phyloP scores from a whole-genome alignment of 148 eudicot genomes.

The Drosera capensis region DNA sequence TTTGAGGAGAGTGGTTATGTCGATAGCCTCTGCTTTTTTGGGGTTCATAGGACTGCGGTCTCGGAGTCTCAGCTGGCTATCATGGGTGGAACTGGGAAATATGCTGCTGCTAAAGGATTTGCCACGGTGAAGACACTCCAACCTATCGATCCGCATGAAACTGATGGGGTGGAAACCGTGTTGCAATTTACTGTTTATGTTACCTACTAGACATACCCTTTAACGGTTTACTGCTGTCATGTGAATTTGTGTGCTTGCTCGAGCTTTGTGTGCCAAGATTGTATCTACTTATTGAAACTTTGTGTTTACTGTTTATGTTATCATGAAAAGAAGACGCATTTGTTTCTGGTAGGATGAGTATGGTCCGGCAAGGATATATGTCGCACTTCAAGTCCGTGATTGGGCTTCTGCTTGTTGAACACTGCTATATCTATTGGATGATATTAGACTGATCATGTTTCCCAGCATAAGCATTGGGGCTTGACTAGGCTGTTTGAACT shows the following conservation, averaged over 20 bases:
- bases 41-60: conserved; percentile 40
- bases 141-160: conserved; percentile 26
- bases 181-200: conserved; percentile 48
- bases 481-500: too few relatives aligned
- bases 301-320: too few relatives aligned
- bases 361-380: too few relatives aligned
- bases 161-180: conserved; percentile 75
- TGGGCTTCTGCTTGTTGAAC: too few relatives aligned
- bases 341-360: too few relatives aligned
- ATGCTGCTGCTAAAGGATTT: conserved; percentile 37
- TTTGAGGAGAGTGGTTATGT: conserved; percentile 44
- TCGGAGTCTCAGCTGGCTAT: conserved; percentile 42
- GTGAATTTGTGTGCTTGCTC: conserved; percentile 3
- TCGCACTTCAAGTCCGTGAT: too few relatives aligned
- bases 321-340: too few relatives aligned
- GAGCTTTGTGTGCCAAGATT: too few relatives aligned
- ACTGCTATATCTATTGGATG: too few relatives aligned
- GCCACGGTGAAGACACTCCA: conserved; percentile 39
- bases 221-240: background rate
- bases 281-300: too few relatives aligned
- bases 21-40: conserved; percentile 48
- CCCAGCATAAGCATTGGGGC: too few relatives aligned
- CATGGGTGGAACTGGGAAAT: conserved; percentile 83
- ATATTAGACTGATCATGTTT: too few relatives aligned
- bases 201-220: conserved; percentile 15